Evolutionary conservation across 768 basidiomycete species (phyloP).

Genomic region (Leccinum subgranulosum): DNA sequence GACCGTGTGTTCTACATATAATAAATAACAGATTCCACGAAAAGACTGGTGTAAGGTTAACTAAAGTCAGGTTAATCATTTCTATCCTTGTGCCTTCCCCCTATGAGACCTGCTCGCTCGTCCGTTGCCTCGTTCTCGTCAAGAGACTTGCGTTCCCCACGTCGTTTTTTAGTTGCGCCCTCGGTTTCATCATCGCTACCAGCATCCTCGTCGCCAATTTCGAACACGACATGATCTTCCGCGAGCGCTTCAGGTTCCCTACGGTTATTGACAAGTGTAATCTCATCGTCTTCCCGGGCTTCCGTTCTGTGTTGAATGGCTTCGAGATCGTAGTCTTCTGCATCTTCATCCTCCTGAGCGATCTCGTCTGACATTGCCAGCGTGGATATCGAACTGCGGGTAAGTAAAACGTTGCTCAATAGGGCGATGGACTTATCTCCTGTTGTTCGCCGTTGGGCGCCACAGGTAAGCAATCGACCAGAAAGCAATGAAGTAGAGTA

Average conservation of each 20-base stretch:
- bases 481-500: slow-evolving; percentile 85
- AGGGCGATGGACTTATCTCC: slow-evolving; percentile 57
- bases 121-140: slow-evolving; percentile 47
- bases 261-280: slow-evolving; percentile 65
- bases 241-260: slow-evolving; percentile 47
- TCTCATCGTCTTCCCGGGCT: slow-evolving; percentile 57
- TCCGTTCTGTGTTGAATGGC: slow-evolving; percentile 57
- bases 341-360: slow-evolving; percentile 91
- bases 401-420: slow-evolving; percentile 14
- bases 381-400: slow-evolving; percentile 43
- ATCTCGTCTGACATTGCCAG: slow-evolving; percentile 96
- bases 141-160: slow-evolving; percentile 38
- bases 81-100: slow-evolving; percentile 34
- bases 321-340: slow-evolving; percentile 89
- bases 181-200: slow-evolving; percentile 64
- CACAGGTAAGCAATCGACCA: slow-evolving; percentile 82
- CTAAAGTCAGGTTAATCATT: slow-evolving; percentile 28
- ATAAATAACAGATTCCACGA: slow-evolving; percentile 14
- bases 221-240: slow-evolving; percentile 80
- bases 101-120: slow-evolving; percentile 69
- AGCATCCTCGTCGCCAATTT: slow-evolving; percentile 83
- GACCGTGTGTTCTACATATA: slow-evolving; percentile 37
- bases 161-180: slow-evolving; percentile 46
- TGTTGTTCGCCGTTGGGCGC: slow-evolving; percentile 88
- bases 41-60: slow-evolving; percentile 2